Evolutionary conservation across 805 yeast species (phyloP), one percentile per base, ranked within the genome.

Genomic region (Wickerhamiella parazyma): DNA sequence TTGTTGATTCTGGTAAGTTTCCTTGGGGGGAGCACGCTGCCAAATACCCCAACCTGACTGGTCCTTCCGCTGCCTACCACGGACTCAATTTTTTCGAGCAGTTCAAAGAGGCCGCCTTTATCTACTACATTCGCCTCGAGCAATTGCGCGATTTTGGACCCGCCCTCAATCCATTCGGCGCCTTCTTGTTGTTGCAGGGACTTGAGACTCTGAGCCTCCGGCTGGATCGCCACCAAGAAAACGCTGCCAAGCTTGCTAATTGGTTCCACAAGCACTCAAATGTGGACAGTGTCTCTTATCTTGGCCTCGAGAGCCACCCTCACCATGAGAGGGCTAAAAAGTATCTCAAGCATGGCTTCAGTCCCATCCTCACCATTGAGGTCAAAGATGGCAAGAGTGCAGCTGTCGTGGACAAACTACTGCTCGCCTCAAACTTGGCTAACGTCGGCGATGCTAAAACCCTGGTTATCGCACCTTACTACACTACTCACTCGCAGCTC

Each of bases 381-480:
- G 94, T 87, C 48, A 82, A 85, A 63, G 74, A 73, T 17, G 66
- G 66, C 52, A 56, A 61, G n/a, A 80, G 77, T 51, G 75, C 87
- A 33, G 85, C 94, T 54, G 84, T 86, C 48, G 95, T 84, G 48
- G 95, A 87, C 63, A 67, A 66, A 54, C 74, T 91, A 63, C 75
- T 84, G 64, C 65, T 91, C 46, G 93, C 94, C 45, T 80, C 94
- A 25, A 83, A 86, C 68, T 75, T 91, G 60, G 97, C 98, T 40
- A 89, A 89, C 57, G 96, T 89, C 47, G 98, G 98, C 60, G 98
- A 89, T 59, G 78, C 89, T 41, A 91, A 89, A 69, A 84, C 97
- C 36, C 72, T 89, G 60, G 94, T 89, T 46, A 89, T 89, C 63
- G 87, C 95, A 44, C 98, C 98, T 51, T 87, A 80, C 72, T 85